A percentile compares a stretch with the other conserved stretches of the same genome.
Conservation (phyloP, 352 stramenopile genomes). For the Phytophthora pistaciae region DNA sequence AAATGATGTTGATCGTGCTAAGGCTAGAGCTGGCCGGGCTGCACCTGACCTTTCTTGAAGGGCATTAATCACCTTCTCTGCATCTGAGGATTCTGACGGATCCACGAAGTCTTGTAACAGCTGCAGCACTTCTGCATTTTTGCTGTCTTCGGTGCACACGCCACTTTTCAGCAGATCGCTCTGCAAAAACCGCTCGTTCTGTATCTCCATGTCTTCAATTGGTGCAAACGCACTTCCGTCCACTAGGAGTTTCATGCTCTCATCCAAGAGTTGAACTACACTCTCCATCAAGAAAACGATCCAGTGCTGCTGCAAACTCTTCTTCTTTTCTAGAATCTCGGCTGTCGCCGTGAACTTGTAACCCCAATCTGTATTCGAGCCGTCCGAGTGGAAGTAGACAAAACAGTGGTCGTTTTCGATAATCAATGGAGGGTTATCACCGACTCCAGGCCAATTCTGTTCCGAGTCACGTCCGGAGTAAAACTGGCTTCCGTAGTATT, state of each 20-base stretch:
- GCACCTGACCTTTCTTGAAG: slow-evolving; percentile 43
- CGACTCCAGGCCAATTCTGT: slow-evolving; percentile 85
- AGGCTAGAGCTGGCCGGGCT: slow-evolving; percentile 15
- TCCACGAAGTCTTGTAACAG: slow-evolving; percentile 72
- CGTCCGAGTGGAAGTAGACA: slow-evolving; percentile 87
- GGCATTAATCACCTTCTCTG: slow-evolving; percentile 53
- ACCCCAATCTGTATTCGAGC: slow-evolving; percentile 87
- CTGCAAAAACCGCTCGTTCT: slow-evolving; percentile 63
- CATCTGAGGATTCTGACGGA: slow-evolving; percentile 45
- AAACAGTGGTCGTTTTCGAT: slow-evolving; percentile 86
- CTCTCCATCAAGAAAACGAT: slow-evolving; percentile 60
- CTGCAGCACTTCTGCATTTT: slow-evolving; percentile 63
- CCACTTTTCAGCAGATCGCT: slow-evolving; percentile 80
- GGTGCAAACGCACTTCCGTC: slow-evolving; percentile 56
- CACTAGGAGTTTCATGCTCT: slow-evolving; percentile 60
- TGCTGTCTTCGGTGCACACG: slow-evolving; percentile 48
- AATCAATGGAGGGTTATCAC: slow-evolving; percentile 64
- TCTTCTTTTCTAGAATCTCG: slow-evolving; percentile 72
- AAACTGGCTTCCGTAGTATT: slow-evolving; percentile 72
- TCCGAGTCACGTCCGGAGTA: slow-evolving; percentile 83
- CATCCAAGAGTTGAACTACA: slow-evolving; percentile 57
- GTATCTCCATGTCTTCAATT: slow-evolving; percentile 56
- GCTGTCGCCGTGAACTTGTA: slow-evolving; percentile 79
- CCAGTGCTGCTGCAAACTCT: slow-evolving; percentile 70
- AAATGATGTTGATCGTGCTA: slow-evolving; percentile 50